Percentiles rank a stretch among this genome's conserved stretches.
These are phyloP conservation scores for Apiospora aurea DNA, from an alignment of 2,329 filamentous ascomycete species.

Conservation along the genomic window DNA sequence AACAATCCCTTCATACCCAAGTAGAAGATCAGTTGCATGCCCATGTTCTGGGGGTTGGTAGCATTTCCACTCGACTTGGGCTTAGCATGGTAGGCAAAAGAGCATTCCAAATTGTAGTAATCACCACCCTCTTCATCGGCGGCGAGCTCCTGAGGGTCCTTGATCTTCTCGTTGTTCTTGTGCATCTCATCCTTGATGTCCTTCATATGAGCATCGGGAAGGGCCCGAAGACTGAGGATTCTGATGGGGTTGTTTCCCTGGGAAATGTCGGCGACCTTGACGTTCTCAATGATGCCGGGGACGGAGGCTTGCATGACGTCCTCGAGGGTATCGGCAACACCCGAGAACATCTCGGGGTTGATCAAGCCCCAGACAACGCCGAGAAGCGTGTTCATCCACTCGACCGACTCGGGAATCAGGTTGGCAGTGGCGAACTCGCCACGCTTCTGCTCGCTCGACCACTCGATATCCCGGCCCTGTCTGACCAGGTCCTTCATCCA, in stretches of 20 bases:
- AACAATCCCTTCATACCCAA: conserved; percentile 89
- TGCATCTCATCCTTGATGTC: conserved; percentile 84
- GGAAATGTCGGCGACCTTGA: conserved; percentile 92
- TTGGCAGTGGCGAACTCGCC: conserved; percentile 88
- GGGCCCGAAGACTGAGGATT: conserved; percentile 83
- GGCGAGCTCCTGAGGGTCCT: conserved; percentile 85
- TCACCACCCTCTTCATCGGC: conserved; percentile 90
- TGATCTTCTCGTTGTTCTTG: conserved; percentile 78
- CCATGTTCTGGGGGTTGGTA: conserved; percentile 91
- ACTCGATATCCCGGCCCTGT: conserved; percentile 84
- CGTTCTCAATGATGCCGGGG: conserved; percentile 89
- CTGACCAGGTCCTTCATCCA: conserved; percentile 90
- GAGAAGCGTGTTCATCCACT: conserved; percentile 94
- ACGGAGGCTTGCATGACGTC: conserved; percentile 71
- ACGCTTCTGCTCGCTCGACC: conserved; percentile 84
- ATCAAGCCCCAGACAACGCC: conserved; percentile 88
- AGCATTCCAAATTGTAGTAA: conserved; percentile 91
- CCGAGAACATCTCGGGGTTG: conserved; percentile 94
- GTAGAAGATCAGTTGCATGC: conserved; percentile 96
- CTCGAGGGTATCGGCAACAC: conserved; percentile 88
- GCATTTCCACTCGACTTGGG: conserved; percentile 70
- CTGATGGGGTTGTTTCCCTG: conserved; percentile 91
- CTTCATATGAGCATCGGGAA: conserved; percentile 82
- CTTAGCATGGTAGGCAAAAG: conserved; percentile 89
- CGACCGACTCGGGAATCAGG: conserved; percentile 88